Base-by-base conservation (phyloP, 1,284 basidiomycete species). In the Cutaneotrichosporon dermatis region DNA sequence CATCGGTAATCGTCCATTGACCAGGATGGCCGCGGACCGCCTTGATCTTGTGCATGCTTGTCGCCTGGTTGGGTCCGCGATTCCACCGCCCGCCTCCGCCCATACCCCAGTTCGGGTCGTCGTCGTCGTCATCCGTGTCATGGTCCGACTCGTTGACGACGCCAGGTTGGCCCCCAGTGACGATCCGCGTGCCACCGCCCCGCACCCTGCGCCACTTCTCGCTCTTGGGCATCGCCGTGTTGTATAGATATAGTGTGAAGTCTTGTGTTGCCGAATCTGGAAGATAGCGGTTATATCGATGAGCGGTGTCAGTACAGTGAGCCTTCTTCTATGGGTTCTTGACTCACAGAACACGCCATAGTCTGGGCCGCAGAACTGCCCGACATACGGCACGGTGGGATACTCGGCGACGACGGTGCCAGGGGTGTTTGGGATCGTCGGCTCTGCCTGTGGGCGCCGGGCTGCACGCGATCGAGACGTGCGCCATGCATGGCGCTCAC, bases 1-100 rank as follows among this genome's bases (percentile, higher is more conserved):
- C 92, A 77, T 99, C 95, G 2, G 93, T 95, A 57, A 96, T 88
- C 0, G 93, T 95, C 93, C 93, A 96, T 39, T 84, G 80, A 7
- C 88, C 88, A 39, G 84, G 81, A 54, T 83, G 79, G 1, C 90
- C 93, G 70, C 86, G 82, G 53, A 95, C 88, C 0, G 84, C 85
- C 75, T 93, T 92, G 67, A 87, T 83, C 40, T 87, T 79, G 64
- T 86, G 86, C 83, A 95, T 83, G 15, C 83, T 86, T 0, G 60
- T 83, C 74, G 43, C 74, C 74, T 67, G 46, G 36, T 39, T 40
- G 51, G 66, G 16, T 25, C 61, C 58, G 41, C 51, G 51, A 9
- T n/a, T 41, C 51, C 60, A 63, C 12, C 55, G 54, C 25, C 60
- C 60, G 9, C 51, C 41, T 54, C 60, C 60, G 9, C 51, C 41